phyloP scores from a whole-genome alignment of 2,329 filamentous ascomycete genomes.

The Ophiocordyceps robertsii region DNA sequence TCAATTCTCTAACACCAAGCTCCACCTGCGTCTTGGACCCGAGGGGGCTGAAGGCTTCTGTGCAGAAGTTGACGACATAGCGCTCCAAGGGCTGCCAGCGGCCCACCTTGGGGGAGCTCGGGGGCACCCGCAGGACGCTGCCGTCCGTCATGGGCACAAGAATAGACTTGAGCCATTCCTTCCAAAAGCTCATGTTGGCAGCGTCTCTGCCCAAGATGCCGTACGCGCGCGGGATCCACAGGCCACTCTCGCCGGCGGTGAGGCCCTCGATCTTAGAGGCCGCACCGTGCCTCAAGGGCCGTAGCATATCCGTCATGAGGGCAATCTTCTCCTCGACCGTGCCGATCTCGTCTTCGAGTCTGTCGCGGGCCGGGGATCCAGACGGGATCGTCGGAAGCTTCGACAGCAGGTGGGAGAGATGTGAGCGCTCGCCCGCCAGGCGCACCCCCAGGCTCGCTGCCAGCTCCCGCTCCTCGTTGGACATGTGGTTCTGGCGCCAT shows the following conservation, averaged over 20 bases:
- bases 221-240: constrained; percentile 91
- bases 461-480: constrained; percentile 77
- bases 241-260: constrained; percentile 85
- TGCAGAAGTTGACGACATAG: constrained; percentile 94
- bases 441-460: constrained; percentile 84
- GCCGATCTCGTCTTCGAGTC: constrained; percentile 86
- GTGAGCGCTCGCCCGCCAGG: constrained; percentile 74
- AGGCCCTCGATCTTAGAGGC: constrained; percentile 95
- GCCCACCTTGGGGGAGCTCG: constrained; percentile 80
- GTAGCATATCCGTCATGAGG: constrained; percentile 89
- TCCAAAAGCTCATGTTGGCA: constrained; percentile 85
- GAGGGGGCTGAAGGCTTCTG: constrained; percentile 83
- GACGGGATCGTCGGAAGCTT: constrained; percentile 69
- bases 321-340: constrained; percentile 93
- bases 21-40: constrained; percentile 95
- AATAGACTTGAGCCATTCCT: constrained; percentile 91
- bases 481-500: constrained; percentile 80
- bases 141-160: constrained; percentile 95
- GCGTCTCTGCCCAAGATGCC: constrained; percentile 80
- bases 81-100: constrained; percentile 94
- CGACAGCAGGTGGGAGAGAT: constrained; percentile 77
- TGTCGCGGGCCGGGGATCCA: constrained; percentile 68
- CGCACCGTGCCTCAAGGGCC: constrained; percentile 83
- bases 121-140: constrained; percentile 64
- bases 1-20: constrained; percentile 74